These are phyloP conservation scores for Populus hybrid DNA, from an alignment of 441 rosid species.

Conservation along the genomic window DNA sequence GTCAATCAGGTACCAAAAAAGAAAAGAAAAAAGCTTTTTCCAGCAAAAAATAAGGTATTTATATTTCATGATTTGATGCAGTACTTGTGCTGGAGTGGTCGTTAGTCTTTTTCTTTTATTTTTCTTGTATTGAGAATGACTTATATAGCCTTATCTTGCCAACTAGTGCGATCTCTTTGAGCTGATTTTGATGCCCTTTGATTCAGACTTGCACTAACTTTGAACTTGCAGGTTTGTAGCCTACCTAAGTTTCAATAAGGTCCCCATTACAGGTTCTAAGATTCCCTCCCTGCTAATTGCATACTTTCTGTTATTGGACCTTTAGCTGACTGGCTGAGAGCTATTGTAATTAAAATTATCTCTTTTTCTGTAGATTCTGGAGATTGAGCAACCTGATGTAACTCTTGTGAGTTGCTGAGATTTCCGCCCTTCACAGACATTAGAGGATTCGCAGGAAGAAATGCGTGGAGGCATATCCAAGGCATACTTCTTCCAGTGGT, in stretches of 20 bases:
- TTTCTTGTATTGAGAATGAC: background rate
- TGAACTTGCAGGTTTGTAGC: conserved; percentile 12
- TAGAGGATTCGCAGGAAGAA: conserved; percentile 12
- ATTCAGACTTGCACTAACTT: conserved; percentile 4
- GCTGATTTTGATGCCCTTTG: conserved; percentile 15
- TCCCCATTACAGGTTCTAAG: background rate
- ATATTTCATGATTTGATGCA: background rate
- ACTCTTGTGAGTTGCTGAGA: conserved; percentile 18
- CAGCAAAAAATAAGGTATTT: background rate
- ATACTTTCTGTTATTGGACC: background rate
- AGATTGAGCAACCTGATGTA: conserved; percentile 22
- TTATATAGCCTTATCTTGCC: background rate
- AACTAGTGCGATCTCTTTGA: background rate
- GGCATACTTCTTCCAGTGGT: background rate
- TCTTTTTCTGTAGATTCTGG: conserved; percentile 30
- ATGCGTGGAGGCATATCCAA: background rate
- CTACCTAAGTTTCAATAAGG: conserved; percentile 7
- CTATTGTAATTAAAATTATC: conserved; percentile 4
- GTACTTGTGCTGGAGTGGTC: background rate
- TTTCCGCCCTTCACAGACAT: conserved; percentile 4
- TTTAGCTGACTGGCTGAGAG: conserved; percentile 1
- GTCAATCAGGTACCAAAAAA: background rate
- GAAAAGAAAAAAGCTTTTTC: background rate
- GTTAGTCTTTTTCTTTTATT: background rate
- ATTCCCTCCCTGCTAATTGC: conserved; percentile 10